Evolutionary conservation across 1,284 basidiomycete genomes (phyloP).

Genomic region (Pseudozyma sp.): DNA sequence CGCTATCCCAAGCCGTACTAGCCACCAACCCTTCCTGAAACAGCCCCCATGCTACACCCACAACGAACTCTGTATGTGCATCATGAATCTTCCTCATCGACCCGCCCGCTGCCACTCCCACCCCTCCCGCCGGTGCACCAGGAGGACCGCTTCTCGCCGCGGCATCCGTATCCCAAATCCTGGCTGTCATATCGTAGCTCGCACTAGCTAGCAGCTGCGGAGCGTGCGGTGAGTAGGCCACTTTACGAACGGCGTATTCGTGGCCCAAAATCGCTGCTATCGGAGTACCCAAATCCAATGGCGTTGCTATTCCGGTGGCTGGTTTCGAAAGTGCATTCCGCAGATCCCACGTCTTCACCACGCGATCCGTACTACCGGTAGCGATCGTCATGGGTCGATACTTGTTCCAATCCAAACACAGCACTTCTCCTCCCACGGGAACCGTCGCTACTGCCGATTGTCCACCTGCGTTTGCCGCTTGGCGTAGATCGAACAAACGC

Average conservation of each 20-base stretch:
- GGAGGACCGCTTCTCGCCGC: slow-evolving; percentile 20
- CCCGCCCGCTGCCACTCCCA: slow-evolving; percentile 37
- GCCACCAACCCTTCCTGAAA: slow-evolving; percentile 87
- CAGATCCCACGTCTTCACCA: slow-evolving; percentile 83
- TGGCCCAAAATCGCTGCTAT: slow-evolving; percentile 69
- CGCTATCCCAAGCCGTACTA: slow-evolving; percentile 89
- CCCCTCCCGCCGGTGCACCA: slow-evolving; percentile 7
- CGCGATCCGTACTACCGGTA: slow-evolving; percentile 83
- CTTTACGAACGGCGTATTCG: slow-evolving; percentile 72
- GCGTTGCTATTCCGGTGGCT: neutral
- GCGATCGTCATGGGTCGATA: slow-evolving; percentile 83
- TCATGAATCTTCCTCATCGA: slow-evolving; percentile 77
- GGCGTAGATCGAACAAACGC: slow-evolving; percentile 60
- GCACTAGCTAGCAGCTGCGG: slow-evolving; percentile 83
- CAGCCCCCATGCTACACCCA: slow-evolving; percentile 83
- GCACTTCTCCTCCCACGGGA: slow-evolving; percentile 69
- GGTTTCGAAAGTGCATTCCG: slow-evolving; percentile 23
- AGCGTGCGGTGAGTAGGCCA: slow-evolving; percentile 74
- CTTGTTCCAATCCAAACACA: slow-evolving; percentile 92
- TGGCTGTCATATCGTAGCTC: slow-evolving; percentile 95
- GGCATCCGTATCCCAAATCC: slow-evolving; percentile 75
- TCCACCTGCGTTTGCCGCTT: slow-evolving; percentile 3
- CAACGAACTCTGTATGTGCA: slow-evolving; percentile 93
- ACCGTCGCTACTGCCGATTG: slow-evolving; percentile 22
- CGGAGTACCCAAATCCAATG: slow-evolving; percentile 29